Conservation (phyloP, 2,329 filamentous ascomycete genomes). For the Orbilia blumenaviensis region DNA sequence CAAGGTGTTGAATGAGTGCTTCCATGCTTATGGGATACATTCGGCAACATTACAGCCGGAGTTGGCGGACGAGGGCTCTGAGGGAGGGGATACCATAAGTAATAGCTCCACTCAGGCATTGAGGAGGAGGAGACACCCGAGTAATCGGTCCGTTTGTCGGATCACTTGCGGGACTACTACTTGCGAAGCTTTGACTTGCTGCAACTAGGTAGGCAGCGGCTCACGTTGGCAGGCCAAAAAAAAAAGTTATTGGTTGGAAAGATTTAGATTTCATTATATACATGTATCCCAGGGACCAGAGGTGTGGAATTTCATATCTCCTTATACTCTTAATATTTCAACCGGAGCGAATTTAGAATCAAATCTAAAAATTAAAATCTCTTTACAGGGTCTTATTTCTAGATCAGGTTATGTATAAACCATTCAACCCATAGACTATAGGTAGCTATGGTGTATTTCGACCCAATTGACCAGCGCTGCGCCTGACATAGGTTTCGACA, state of each 20-base stretch:
- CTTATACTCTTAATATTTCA: too few relatives aligned
- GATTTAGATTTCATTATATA: not conserved
- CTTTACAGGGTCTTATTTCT: too few relatives aligned
- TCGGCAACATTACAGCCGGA: conserved; percentile 77
- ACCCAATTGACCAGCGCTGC: conserved; percentile 27
- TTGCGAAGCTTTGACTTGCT: conserved; percentile 45
- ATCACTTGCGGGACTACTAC: conserved; percentile 46
- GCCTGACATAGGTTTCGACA: conserved; percentile 32
- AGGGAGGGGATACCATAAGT: conserved; percentile 33
- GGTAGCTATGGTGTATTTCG: conserved; percentile 21
- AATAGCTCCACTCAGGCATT: conserved; percentile 51
- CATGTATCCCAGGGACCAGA: not conserved
- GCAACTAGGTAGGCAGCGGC: conserved; percentile 3
- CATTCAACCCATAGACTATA: too few relatives aligned
- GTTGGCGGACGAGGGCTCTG: conserved; percentile 57
- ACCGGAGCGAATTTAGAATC: too few relatives aligned
- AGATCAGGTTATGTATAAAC: too few relatives aligned
- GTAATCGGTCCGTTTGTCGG: conserved; percentile 49
- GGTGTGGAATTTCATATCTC: not conserved
- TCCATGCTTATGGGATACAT: conserved; percentile 78
- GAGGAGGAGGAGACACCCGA: conserved; percentile 56
- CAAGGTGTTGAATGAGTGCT: conserved; percentile 72
- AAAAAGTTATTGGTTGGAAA: not conserved
- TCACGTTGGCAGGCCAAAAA: not conserved
- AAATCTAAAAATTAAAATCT: too few relatives aligned